Base-by-base conservation (phyloP, 257 asterid species). In the Penstemon davidsonii region DNA sequence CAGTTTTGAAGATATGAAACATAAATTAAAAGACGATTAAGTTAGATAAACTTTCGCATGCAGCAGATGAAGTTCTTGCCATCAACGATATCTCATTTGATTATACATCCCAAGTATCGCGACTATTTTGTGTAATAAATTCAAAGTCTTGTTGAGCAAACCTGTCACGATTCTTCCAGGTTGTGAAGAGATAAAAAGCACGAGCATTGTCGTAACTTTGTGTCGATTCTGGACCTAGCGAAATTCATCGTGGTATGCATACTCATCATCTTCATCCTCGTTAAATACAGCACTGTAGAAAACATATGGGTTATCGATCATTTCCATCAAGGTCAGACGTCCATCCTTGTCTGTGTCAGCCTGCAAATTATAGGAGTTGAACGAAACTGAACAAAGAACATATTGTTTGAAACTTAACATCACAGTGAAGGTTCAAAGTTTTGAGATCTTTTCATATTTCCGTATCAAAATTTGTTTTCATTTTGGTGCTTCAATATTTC, bases 341-440 rank as follows among this genome's bases (percentile, higher is more conserved):
- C 96, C 96, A 50, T 93, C 99, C 80, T 88, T 85, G 75, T 93
- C 87, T 39, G 82, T 49, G 83, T 93, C 99, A 39, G 97, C 97
- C 99, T 93, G 96, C 79, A 76, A 51, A 68, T 33, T 54, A 38
- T 25, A 12, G 47, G 25, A 68, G 6, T 39, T 11, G 1, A 25
- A 25, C 2, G 33, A 25, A 25, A 1, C 33, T 25, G 33, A 25
- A 2, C 33, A 25, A 25, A 25, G 2, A 25, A 25, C 33, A 25
- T 25, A 1, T 25, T 25, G 33, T 25, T 19, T 53, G 33, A 59
- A 72, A 36, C 60, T 68, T 75, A 25, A 25, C 33, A 25, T 25
- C 33, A 25, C 1, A 25, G 2, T 25, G 33, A 25, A 25, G 33
- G 33, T 25, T 25, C 33, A 25, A 25, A 25, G 33, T 25, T 25